Conservation (phyloP, 2,329 filamentous ascomycete species). For the Aspergillus novoparasiticus region DNA sequence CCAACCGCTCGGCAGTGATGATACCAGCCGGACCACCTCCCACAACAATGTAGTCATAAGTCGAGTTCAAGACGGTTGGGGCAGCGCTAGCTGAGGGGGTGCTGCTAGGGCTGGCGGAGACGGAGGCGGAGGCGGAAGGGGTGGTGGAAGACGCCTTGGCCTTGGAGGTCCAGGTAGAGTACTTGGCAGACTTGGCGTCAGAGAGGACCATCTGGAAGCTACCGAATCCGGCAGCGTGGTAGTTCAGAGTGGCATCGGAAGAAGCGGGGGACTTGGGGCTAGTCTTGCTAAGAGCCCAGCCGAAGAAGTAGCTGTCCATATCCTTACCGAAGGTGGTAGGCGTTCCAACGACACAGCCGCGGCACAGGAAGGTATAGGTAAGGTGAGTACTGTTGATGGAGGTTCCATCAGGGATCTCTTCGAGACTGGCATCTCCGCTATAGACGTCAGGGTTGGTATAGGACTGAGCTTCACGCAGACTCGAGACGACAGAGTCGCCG, state of each 20-base stretch:
- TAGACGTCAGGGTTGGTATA: conserved; percentile 18
- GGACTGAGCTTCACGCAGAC: conserved; percentile 15
- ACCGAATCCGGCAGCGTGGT: conserved; percentile 21
- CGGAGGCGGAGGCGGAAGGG: conserved; percentile 8
- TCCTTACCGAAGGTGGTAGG: conserved; percentile 17
- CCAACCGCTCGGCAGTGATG: conserved; percentile 22
- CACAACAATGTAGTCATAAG: conserved; percentile 27
- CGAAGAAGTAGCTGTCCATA: conserved; percentile 18
- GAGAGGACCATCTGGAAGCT: conserved; percentile 18
- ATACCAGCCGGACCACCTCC: conserved; percentile 25
- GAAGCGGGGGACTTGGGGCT: conserved; percentile 18
- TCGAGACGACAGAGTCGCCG: conserved; percentile 16
- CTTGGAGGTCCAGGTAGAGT: conserved; percentile 20
- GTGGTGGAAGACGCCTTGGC: conserved; percentile 13
- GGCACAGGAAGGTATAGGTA: conserved; percentile 23
- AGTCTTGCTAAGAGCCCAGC: conserved; percentile 20
- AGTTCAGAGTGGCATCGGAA: conserved; percentile 14
- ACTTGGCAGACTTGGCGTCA: conserved; percentile 20
- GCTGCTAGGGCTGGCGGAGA: conserved; percentile 6
- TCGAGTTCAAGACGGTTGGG: conserved; percentile 18
- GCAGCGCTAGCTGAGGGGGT: conserved; percentile 14
- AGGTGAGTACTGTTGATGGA: conserved; percentile 22
- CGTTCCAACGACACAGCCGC: conserved; percentile 16
- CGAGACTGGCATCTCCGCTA: conserved; percentile 15
- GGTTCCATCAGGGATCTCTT: conserved; percentile 19